phyloP scores from a whole-genome alignment of 2,329 filamentous ascomycete species.

The Penicillium freii region DNA sequence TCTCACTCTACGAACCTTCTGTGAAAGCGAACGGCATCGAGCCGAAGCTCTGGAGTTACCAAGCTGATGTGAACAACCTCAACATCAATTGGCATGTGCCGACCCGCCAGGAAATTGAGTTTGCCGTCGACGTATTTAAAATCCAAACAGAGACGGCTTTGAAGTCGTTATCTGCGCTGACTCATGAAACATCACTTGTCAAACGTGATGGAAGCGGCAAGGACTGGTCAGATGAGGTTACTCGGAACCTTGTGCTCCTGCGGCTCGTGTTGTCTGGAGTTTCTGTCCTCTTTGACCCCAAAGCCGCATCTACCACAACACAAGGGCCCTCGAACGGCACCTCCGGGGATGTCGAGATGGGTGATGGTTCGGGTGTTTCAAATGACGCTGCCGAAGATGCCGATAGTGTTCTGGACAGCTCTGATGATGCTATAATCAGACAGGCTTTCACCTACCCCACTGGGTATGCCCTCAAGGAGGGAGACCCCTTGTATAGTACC shows the following conservation, averaged over 20 bases:
- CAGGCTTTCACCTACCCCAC: constrained; percentile 86
- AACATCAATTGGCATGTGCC: constrained; percentile 92
- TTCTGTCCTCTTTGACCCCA: constrained; percentile 82
- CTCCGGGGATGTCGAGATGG: constrained; percentile 46
- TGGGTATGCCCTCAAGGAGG: constrained; percentile 72
- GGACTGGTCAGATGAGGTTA: constrained; percentile 97
- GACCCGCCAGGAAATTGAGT: constrained; percentile 73
- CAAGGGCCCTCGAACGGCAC: constrained; percentile 41
- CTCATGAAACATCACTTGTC: constrained; percentile 74
- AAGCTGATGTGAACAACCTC: constrained; percentile 70
- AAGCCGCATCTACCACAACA: constrained; percentile 60
- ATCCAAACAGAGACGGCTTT: constrained; percentile 77
- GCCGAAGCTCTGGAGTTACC: constrained; percentile 78
- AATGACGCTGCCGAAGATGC: constrained; percentile 40
- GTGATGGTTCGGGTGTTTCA: constrained; percentile 40
- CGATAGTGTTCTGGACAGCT: constrained; percentile 54
- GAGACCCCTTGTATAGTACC: constrained; percentile 65
- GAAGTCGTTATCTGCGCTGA: constrained; percentile 72
- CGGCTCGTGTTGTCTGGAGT: constrained; percentile 87
- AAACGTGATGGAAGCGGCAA: constrained; percentile 94
- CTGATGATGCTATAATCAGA: constrained; percentile 63
- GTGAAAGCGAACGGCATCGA: constrained; percentile 69
- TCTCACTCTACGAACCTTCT: constrained; percentile 79
- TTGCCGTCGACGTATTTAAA: constrained; percentile 85
- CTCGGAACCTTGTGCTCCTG: constrained; percentile 81